A percentile compares a stretch with the other conserved stretches of the same genome.
These are phyloP conservation scores for Coprinopsis sp. DNA, from an alignment of 768 basidiomycete species.

Conservation along the genomic window DNA sequence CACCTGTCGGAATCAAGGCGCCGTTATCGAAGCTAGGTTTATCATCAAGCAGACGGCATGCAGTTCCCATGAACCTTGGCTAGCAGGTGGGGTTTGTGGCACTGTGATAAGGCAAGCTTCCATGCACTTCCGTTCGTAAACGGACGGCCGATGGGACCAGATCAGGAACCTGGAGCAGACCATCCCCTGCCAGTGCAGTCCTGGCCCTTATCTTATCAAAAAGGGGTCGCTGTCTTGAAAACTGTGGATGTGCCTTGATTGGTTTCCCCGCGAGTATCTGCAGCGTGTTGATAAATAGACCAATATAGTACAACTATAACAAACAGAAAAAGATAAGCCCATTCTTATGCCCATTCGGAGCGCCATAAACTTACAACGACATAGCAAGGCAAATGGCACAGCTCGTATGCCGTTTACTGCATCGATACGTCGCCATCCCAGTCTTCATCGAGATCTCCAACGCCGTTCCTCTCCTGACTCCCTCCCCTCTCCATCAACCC, in stretches of 20 bases:
- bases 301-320: no score
- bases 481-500: slow-evolving; percentile 20
- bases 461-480: slow-evolving; percentile 16
- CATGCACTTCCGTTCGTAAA: no score
- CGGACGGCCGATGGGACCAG: no score
- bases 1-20: no score
- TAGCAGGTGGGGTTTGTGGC: no score
- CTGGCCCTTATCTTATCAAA: not conserved
- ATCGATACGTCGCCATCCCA: slow-evolving; percentile 15
- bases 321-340: not conserved
- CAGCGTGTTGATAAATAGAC: no score
- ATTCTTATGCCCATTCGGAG: not conserved
- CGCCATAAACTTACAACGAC: not conserved
- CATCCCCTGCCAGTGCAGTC: no score
- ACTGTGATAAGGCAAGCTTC: no score
- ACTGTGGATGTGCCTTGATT: not conserved
- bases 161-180: no score
- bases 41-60: no score
- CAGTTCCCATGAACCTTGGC: no score
- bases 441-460: slow-evolving; percentile 15
- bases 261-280: not conserved
- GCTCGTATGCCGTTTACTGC: slow-evolving; percentile 11
- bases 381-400: not conserved
- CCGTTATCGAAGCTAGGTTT: no score
- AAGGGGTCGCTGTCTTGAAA: not conserved